Evolutionary conservation across 306 rosid genomes (phyloP).

Genomic region (Sicyos edulis): DNA sequence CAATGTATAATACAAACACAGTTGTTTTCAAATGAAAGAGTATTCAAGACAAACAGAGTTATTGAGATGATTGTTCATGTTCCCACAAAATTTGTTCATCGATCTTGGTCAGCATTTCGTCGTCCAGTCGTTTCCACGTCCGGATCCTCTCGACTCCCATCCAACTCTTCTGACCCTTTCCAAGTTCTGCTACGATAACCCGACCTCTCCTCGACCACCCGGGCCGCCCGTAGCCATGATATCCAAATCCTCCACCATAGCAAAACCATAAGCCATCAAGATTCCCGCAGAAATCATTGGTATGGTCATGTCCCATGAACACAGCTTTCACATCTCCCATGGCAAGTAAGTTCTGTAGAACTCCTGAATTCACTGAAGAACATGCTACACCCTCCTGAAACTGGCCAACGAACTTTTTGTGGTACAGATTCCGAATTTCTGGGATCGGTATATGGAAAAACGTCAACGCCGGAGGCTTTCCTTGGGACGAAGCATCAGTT

Average conservation of each 20-base stretch:
- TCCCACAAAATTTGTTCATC: conserved; percentile 77
- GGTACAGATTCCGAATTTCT: conserved; percentile 53
- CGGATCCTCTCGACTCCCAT: conserved; percentile 52
- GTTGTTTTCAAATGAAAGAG: conserved; percentile 1
- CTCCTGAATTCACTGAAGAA: conserved; percentile 66
- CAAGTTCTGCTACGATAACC: conserved; percentile 57
- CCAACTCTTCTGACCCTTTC: conserved; percentile 53
- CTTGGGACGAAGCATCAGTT: conserved; percentile 22
- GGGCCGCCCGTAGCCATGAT: conserved; percentile 71
- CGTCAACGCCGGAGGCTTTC: conserved; percentile 43
- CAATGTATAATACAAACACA: background rate
- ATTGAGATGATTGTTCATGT: conserved; percentile 4
- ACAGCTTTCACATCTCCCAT: conserved; percentile 84
- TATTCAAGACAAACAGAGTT: background rate
- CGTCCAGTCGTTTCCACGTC: conserved; percentile 91
- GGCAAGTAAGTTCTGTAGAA: conserved; percentile 50
- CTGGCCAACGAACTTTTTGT: conserved; percentile 49
- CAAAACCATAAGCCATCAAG: conserved; percentile 83
- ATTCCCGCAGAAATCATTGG: conserved; percentile 80
- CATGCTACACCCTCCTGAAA: conserved; percentile 82
- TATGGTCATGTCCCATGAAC: conserved; percentile 89
- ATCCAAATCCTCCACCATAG: conserved; percentile 94
- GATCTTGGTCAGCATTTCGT: conserved; percentile 59
- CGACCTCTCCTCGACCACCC: conserved; percentile 91
- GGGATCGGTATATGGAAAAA: conserved; percentile 91